Conservation (phyloP, 2,329 filamentous ascomycete genomes). For the Beauveria caledonica region DNA sequence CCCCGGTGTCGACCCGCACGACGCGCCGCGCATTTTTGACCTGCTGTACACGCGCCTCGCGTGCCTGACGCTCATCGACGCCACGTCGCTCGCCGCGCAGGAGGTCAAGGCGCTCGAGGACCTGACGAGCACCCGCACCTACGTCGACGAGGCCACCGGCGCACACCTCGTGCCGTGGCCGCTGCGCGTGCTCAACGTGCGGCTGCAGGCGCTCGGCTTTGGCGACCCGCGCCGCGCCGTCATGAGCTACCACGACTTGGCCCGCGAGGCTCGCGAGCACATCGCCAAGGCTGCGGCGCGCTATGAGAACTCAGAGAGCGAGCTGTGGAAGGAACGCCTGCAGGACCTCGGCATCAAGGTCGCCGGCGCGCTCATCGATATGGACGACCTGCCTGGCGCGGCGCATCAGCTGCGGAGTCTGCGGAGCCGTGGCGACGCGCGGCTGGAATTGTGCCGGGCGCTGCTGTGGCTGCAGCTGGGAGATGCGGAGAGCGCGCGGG, state of each 20-base stretch:
- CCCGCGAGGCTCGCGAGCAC: constrained; percentile 61
- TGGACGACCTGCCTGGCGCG: constrained; percentile 80
- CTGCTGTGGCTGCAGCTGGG: constrained; percentile 74
- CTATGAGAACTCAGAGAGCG: constrained; percentile 45
- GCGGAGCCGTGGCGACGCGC: constrained; percentile 28
- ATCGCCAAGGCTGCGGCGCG: constrained; percentile 38
- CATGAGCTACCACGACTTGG: constrained; percentile 85
- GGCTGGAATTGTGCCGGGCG: constrained; percentile 43
- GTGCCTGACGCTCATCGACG: constrained; percentile 72
- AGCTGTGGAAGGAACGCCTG: constrained; percentile 64
- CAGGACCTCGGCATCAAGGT: constrained; percentile 65
- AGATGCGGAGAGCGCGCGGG: constrained; percentile 59
- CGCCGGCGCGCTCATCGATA: constrained; percentile 64
- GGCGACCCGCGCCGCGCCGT: constrained; percentile 76
- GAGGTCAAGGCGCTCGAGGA: constrained; percentile 58
- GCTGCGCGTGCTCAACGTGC: constrained; percentile 71
- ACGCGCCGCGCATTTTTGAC: constrained; percentile 61
- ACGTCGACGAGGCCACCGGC: constrained; percentile 44
- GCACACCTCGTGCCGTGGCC: constrained; percentile 77
- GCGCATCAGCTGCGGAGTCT: constrained; percentile 62
- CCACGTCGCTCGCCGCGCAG: constrained; percentile 59
- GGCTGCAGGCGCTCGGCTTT: constrained; percentile 79
- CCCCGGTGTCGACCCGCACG: constrained; percentile 40
- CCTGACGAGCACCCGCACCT: constrained; percentile 47
- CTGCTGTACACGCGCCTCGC: constrained; percentile 75